phyloP scores from a whole-genome alignment of 352 stramenopile genomes.

The Globisporangium alternatum region DNA sequence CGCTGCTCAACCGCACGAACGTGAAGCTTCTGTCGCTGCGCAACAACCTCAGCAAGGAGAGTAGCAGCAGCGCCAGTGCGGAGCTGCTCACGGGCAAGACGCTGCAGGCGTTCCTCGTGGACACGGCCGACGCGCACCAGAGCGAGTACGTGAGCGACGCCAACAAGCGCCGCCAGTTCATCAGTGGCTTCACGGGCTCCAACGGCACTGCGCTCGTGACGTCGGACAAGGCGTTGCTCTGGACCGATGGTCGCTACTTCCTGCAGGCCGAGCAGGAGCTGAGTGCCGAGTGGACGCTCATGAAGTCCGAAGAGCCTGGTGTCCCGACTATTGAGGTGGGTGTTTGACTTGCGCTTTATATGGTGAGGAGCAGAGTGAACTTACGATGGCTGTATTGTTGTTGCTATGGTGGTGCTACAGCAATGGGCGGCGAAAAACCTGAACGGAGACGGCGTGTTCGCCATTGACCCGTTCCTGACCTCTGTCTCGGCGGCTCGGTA shows the following conservation, averaged over 20 bases:
- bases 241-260: constrained; percentile 98
- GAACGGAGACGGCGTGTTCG: constrained; percentile 66
- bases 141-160: constrained; percentile 97
- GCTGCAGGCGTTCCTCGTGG: constrained; percentile 92
- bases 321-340: constrained; percentile 91
- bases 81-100: constrained; percentile 36
- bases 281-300: constrained; percentile 92
- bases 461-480: constrained; percentile 95
- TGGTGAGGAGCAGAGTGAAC: too few species aligned
- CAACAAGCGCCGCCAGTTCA: constrained; percentile 94
- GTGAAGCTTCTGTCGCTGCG: constrained; percentile 64
- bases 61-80: neutral
- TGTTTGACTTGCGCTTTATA: neutral
- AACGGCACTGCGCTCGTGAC: constrained; percentile 93
- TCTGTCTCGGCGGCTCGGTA: constrained; percentile 83
- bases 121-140: constrained; percentile 96
- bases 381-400: neutral
- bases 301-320: constrained; percentile 92
- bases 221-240: constrained; percentile 89
- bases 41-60: constrained; percentile 50
- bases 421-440: constrained; percentile 77
- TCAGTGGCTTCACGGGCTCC: constrained; percentile 96
- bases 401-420: constrained; percentile 20
- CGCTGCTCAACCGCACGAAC: constrained; percentile 59
- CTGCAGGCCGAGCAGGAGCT: constrained; percentile 95